Conservation (phyloP, 495 filamentous ascomycete species). For the Margaritispora aquatica region DNA sequence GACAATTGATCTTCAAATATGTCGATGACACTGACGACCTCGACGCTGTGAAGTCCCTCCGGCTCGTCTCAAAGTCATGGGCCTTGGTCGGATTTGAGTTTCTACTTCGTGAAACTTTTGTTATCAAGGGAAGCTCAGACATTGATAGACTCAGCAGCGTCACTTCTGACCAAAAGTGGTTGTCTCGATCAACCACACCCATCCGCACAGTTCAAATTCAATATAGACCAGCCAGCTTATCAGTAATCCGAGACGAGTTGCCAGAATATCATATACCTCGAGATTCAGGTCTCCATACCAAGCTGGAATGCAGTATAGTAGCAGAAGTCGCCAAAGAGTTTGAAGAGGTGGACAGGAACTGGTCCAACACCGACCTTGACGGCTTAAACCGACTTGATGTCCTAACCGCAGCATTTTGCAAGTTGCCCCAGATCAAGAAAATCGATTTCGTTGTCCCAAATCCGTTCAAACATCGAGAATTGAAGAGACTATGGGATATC, state of each 20-base stretch:
- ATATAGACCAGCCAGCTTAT: not conserved
- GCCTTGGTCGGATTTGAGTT: conserved; percentile 9
- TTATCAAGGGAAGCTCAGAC: conserved; percentile 7
- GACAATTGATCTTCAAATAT: conserved; percentile 9
- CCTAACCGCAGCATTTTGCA: not conserved
- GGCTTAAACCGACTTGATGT: not conserved
- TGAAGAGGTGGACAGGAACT: not conserved
- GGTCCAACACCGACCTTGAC: not conserved
- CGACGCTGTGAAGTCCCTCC: conserved; percentile 9
- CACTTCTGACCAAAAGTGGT: not conserved
- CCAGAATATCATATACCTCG: too few relatives aligned
- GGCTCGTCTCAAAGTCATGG: conserved; percentile 15
- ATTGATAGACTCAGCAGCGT: conserved; percentile 9
- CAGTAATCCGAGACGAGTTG: not conserved
- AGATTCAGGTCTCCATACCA: too few relatives aligned
- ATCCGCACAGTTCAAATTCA: conserved; percentile 8
- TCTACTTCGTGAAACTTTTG: conserved; percentile 13
- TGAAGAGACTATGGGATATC: conserved; percentile 15
- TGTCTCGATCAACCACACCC: conserved; percentile 2
- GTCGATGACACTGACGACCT: conserved; percentile 4
- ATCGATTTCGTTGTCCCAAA: conserved; percentile 4
- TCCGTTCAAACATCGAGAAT: conserved; percentile 4
- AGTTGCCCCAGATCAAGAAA: not conserved
- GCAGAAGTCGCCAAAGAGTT: not conserved
- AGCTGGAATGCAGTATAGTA: not conserved